phyloP scores from a whole-genome alignment of 345 rosid genomes.

The Gossypium australe region DNA sequence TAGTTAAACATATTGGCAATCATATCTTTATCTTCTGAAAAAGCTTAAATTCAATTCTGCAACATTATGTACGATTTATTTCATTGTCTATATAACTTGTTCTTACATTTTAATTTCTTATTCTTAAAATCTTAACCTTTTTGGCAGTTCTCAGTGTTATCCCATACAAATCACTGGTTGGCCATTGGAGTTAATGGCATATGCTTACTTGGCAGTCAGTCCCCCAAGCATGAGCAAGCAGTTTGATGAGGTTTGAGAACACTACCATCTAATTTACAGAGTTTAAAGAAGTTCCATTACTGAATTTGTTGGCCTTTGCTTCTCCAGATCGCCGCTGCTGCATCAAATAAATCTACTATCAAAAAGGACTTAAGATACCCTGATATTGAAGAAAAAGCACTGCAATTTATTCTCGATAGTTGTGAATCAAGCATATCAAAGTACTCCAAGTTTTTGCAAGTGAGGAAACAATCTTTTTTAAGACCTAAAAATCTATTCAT shows the following conservation, averaged over 20 bases:
- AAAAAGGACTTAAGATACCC: slow-evolving; percentile 60
- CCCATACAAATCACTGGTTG: slow-evolving; percentile 84
- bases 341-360: slow-evolving; percentile 56
- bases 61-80: not conserved
- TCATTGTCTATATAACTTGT: not conserved
- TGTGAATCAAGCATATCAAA: slow-evolving; percentile 89
- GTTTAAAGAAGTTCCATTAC: not conserved
- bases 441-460: slow-evolving; percentile 84
- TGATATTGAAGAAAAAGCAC: slow-evolving; percentile 68
- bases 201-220: slow-evolving; percentile 79
- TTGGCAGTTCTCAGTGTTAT: slow-evolving; percentile 68
- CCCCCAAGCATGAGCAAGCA: slow-evolving; percentile 71
- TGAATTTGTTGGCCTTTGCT: slow-evolving; percentile 11
- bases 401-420: slow-evolving; percentile 67
- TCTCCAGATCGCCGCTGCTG: slow-evolving; percentile 85
- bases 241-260: slow-evolving; percentile 69
- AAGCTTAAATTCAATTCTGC: slow-evolving; percentile 3
- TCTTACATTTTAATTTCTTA: slow-evolving; percentile 5
- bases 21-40: not conserved
- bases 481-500: not conserved
- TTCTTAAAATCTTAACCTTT: slow-evolving; percentile 4
- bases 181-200: slow-evolving; percentile 91
- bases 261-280: slow-evolving; percentile 2
- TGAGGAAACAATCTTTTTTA: slow-evolving; percentile 16
- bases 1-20: not conserved